phyloP scores from a whole-genome alignment of 345 rosid genomes.

The Ceriops decandra region DNA sequence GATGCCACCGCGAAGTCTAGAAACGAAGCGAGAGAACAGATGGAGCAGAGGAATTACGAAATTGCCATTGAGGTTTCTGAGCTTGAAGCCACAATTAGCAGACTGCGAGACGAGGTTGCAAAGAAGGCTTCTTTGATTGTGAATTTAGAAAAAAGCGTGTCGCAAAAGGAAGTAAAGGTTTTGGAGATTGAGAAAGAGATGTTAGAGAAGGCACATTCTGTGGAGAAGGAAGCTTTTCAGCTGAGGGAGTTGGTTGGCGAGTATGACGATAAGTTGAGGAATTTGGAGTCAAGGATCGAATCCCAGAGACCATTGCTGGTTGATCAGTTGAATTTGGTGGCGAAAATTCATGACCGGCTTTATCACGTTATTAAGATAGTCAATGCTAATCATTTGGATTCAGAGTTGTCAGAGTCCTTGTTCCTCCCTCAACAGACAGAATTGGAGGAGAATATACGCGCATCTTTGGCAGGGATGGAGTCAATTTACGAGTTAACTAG shows the following conservation, averaged over 20 bases:
- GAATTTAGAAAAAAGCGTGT: slow-evolving; percentile 50
- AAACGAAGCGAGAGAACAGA: slow-evolving; percentile 84
- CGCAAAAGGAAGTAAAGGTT: slow-evolving; percentile 55
- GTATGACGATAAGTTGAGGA: slow-evolving; percentile 66
- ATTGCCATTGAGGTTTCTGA: slow-evolving; percentile 98
- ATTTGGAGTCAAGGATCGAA: slow-evolving; percentile 57
- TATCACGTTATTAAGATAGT: slow-evolving; percentile 57
- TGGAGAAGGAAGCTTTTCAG: slow-evolving; percentile 53
- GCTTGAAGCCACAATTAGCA: slow-evolving; percentile 80
- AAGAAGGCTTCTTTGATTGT: slow-evolving; percentile 51
- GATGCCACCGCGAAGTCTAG: slow-evolving; percentile 59
- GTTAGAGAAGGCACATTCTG: slow-evolving; percentile 40
- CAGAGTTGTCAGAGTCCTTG: slow-evolving; percentile 74
- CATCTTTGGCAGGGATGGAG: slow-evolving; percentile 90
- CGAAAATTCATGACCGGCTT: slow-evolving; percentile 65
- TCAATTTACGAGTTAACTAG: slow-evolving; percentile 66
- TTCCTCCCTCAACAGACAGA: slow-evolving; percentile 83
- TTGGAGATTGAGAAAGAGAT: slow-evolving; percentile 48
- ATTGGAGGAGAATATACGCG: slow-evolving; percentile 78
- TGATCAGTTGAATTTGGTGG: slow-evolving; percentile 83
- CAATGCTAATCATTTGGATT: slow-evolving; percentile 55
- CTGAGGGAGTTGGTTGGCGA: slow-evolving; percentile 63
- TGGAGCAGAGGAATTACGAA: slow-evolving; percentile 93
- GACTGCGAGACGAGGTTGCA: slow-evolving; percentile 62
- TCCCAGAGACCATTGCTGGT: slow-evolving; percentile 66